phyloP scores from a whole-genome alignment of 148 eudicot species.

The Amaranthus palmeri region DNA sequence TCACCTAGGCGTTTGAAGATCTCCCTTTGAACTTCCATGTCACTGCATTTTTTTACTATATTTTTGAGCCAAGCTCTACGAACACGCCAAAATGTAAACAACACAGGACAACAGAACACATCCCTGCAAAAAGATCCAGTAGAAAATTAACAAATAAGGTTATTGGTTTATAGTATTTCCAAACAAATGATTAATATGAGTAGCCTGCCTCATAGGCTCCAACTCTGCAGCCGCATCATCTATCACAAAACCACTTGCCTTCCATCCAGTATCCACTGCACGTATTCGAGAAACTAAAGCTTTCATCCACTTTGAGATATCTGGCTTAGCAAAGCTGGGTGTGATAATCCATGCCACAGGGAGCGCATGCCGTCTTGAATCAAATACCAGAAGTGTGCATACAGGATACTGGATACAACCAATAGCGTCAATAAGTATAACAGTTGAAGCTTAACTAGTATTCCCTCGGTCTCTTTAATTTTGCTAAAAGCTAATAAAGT shows the following conservation, averaged over 20 bases:
- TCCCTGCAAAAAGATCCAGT: conserved; percentile 54
- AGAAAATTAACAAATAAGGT: conserved; percentile 16
- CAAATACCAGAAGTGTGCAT: conserved; percentile 95
- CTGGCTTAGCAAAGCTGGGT: conserved; percentile 73
- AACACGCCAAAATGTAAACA: conserved; percentile 86
- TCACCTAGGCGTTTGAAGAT: conserved; percentile 73
- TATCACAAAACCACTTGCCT: conserved; percentile 63
- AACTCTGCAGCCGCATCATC: conserved; percentile 90
- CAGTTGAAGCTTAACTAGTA: conserved; percentile 17
- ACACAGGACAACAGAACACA: conserved; percentile 70
- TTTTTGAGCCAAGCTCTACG: conserved; percentile 91
- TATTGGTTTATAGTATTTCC: background rate
- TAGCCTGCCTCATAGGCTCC: conserved; percentile 80
- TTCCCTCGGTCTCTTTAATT: background rate
- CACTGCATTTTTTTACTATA: conserved; percentile 63
- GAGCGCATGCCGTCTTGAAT: conserved; percentile 93
- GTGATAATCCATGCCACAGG: conserved; percentile 97
- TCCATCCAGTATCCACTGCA: conserved; percentile 82
- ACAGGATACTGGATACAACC: conserved; percentile 70
- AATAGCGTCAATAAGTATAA: conserved; percentile 26
- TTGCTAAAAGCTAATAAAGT: too few species aligned
- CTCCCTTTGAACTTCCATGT: conserved; percentile 59
- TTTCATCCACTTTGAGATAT: conserved; percentile 90
- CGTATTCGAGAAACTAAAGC: conserved; percentile 65
- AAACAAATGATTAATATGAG: conserved; percentile 15